Evolutionary conservation across 352 stramenopile species (phyloP).

Genomic region (Achlya hypogyna): DNA sequence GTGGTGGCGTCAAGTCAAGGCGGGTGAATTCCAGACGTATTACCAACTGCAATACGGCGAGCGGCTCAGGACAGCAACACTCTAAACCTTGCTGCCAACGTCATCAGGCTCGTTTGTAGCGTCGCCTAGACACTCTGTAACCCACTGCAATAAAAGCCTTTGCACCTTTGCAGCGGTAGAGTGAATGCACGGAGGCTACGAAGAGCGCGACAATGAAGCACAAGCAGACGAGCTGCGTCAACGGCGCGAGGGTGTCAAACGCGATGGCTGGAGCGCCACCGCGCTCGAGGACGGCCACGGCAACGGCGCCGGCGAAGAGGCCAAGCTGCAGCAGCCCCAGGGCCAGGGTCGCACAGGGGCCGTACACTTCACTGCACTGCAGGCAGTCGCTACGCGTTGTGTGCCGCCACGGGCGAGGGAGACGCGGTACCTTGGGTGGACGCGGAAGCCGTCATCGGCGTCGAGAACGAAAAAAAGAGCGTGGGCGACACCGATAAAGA

Average conservation of each 20-base stretch:
- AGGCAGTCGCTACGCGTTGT: neutral
- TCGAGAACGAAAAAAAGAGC: conserved; percentile 1
- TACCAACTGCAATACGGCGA: neutral
- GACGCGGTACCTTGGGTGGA: neutral
- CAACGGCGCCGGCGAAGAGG: neutral
- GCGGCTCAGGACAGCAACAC: neutral
- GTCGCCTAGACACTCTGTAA: too few relatives aligned
- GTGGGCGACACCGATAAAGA: neutral
- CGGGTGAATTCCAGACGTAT: neutral
- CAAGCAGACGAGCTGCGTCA: neutral
- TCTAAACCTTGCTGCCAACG: neutral
- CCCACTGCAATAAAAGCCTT: too few relatives aligned
- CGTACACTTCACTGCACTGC: neutral
- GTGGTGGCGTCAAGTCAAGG: conserved; percentile 8
- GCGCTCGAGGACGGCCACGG: neutral
- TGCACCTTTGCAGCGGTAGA: too few relatives aligned
- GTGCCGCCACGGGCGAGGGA: neutral
- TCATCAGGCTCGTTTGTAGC: too few relatives aligned
- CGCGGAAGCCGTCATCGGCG: neutral
- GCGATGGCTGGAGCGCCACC: neutral
- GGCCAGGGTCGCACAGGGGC: neutral
- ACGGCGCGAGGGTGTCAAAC: neutral
- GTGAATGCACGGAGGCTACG: neutral
- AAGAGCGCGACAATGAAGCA: neutral
- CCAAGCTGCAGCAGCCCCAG: neutral